Evolutionary conservation across 176 grass and related monocot species (phyloP).

Genomic region (Oryza meyeriana): DNA sequence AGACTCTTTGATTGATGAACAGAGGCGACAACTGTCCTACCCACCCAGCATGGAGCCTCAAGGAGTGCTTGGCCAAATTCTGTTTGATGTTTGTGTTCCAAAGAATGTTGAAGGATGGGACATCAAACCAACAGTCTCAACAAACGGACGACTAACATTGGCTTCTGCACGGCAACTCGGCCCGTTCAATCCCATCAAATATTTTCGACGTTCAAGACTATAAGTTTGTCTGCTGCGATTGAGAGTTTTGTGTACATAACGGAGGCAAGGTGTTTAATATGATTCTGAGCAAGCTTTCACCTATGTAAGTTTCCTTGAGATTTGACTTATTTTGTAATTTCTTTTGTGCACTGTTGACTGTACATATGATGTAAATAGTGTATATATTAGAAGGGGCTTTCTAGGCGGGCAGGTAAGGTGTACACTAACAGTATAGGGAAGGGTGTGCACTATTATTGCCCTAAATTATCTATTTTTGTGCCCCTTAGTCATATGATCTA

Average conservation of each 20-base stretch:
- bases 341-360: conserved; percentile 34
- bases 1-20: conserved; percentile 49
- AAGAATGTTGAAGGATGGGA: conserved; percentile 96
- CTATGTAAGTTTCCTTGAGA: conserved; percentile 40
- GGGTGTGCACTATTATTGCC: conserved; percentile 1
- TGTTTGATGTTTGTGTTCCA: conserved; percentile 86
- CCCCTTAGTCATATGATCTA: neutral
- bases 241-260: conserved; percentile 65
- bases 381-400: conserved; percentile 27
- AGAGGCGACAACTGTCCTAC: conserved; percentile 47
- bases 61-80: conserved; percentile 82
- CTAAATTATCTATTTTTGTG: neutral
- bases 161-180: conserved; percentile 46
- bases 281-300: conserved; percentile 31
- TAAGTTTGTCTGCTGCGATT: conserved; percentile 39
- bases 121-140: conserved; percentile 68
- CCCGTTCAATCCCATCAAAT: conserved; percentile 82
- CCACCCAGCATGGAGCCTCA: conserved; percentile 74
- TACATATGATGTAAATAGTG: conserved; percentile 40
- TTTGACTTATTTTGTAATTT: conserved; percentile 20
- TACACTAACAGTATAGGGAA: conserved; percentile 19
- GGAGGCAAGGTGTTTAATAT: conserved; percentile 43
- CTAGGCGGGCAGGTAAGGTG: conserved; percentile 27
- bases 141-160: conserved; percentile 50
- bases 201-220: conserved; percentile 76